phyloP scores from a whole-genome alignment of 495 filamentous ascomycete genomes.

The Xylaria acuta region DNA sequence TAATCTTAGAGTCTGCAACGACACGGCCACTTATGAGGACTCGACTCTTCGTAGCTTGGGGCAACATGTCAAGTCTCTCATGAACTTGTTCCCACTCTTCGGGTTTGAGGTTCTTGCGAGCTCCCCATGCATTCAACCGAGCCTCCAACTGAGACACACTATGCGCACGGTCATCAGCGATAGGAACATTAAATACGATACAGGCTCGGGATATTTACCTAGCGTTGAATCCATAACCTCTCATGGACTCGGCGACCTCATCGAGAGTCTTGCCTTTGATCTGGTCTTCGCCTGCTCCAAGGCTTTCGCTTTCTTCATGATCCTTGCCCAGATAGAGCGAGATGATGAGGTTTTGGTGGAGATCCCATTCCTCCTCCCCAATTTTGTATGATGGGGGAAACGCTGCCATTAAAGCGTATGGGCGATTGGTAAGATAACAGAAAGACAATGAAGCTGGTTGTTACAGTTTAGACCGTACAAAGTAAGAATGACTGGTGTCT shows the following conservation, averaged over 20 bases:
- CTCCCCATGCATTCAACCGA: conserved; percentile 29
- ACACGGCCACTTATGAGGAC: conserved; percentile 30
- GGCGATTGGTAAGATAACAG: neutral
- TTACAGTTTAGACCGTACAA: neutral
- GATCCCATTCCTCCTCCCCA: conserved; percentile 27
- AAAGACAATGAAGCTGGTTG: neutral
- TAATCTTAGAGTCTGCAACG: conserved; percentile 19
- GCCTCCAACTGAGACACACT: conserved; percentile 30
- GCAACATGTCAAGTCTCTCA: conserved; percentile 25
- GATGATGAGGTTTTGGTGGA: conserved; percentile 30
- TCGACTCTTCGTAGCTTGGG: conserved; percentile 8
- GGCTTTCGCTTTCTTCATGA: neutral
- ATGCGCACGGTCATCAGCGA: neutral
- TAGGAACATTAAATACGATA: neutral
- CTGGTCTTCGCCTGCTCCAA: neutral
- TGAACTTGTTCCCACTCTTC: conserved; percentile 31
- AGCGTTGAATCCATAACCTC: conserved; percentile 29
- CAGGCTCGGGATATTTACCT: conserved; percentile 24
- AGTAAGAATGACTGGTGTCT: neutral
- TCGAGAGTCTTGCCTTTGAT: conserved; percentile 9
- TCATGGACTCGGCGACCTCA: conserved; percentile 29
- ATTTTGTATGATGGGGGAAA: neutral
- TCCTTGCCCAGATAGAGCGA: conserved; percentile 23
- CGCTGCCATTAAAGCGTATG: neutral
- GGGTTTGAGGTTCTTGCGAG: conserved; percentile 33